A percentile compares a stretch with the other conserved stretches of the same genome.
These are phyloP conservation scores for Picea sitchensis DNA, from an alignment of 75 land plant genomes.

Conservation along the genomic window DNA sequence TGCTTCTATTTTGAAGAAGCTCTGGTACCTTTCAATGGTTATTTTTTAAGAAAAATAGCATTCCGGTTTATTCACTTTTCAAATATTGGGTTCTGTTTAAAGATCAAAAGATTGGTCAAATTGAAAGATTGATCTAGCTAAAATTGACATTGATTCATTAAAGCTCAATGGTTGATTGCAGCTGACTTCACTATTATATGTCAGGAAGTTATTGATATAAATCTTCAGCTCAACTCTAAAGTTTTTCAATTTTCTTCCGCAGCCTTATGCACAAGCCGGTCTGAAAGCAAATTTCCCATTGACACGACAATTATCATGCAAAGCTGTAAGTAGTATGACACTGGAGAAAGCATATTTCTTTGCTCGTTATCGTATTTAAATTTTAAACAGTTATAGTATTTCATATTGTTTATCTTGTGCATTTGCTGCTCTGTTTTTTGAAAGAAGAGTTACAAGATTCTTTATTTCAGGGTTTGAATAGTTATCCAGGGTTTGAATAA, in stretches of 20 bases:
- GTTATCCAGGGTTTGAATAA: background rate
- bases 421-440: background rate
- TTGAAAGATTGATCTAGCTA: too few species aligned
- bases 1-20: too few species aligned
- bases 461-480: background rate
- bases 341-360: background rate
- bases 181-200: background rate
- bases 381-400: background rate
- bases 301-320: constrained; percentile 54
- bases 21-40: too few species aligned
- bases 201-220: background rate
- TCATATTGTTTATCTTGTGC: background rate
- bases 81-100: too few species aligned
- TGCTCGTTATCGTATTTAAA: background rate
- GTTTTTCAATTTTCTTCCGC: background rate
- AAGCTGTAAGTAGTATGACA: constrained; percentile 39
- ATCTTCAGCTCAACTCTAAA: background rate
- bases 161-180: background rate
- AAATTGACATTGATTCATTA: background rate
- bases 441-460: background rate
- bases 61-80: too few species aligned
- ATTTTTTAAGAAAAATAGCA: too few species aligned
- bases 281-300: constrained; percentile 39
- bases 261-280: constrained; percentile 59
- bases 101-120: too few species aligned